Percentiles rank a stretch among this genome's conserved stretches.
Conservation (phyloP, 768 basidiomycete species). For the Stropharia rugosoannulata region DNA sequence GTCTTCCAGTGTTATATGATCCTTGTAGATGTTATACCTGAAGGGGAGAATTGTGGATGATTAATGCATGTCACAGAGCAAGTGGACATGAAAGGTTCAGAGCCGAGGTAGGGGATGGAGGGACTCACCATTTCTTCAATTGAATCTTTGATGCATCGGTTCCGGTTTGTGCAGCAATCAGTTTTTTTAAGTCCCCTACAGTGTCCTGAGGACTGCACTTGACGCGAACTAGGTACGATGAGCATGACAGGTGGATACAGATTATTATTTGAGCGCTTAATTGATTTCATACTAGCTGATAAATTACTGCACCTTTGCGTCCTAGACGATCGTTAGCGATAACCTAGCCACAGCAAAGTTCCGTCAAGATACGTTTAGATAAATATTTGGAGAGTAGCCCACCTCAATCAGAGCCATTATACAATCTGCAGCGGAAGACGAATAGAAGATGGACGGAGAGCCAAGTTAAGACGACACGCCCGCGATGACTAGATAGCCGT, state of each 20-base stretch:
- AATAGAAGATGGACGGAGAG: not conserved
- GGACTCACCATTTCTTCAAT: slow-evolving; percentile 91
- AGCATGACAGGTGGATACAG: not conserved
- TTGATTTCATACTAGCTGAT: not conserved
- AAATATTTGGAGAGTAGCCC: slow-evolving; percentile 3
- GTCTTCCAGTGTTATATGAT: slow-evolving; percentile 90
- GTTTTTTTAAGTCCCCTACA: slow-evolving; percentile 94
- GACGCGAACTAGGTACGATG: slow-evolving; percentile 70
- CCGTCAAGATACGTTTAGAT: not conserved
- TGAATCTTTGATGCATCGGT: slow-evolving; percentile 84
- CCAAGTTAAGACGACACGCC: not conserved
- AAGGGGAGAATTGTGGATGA: not conserved
- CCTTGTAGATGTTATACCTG: slow-evolving; percentile 96
- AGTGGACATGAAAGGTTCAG: not conserved
- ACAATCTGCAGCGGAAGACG: not conserved
- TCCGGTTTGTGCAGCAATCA: slow-evolving; percentile 96
- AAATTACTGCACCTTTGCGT: slow-evolving; percentile 67
- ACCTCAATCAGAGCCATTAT: slow-evolving; percentile 59
- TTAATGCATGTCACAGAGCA: not conserved
- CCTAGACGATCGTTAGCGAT: slow-evolving; percentile 97
- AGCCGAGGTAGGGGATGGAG: not conserved
- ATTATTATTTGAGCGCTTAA: not conserved
- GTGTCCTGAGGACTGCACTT: slow-evolving; percentile 96
- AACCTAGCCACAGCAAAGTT: slow-evolving; percentile 45
- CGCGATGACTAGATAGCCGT: not conserved